phyloP scores from a whole-genome alignment of 2,329 filamentous ascomycete species.

The Tolypocladium pustulatum region DNA sequence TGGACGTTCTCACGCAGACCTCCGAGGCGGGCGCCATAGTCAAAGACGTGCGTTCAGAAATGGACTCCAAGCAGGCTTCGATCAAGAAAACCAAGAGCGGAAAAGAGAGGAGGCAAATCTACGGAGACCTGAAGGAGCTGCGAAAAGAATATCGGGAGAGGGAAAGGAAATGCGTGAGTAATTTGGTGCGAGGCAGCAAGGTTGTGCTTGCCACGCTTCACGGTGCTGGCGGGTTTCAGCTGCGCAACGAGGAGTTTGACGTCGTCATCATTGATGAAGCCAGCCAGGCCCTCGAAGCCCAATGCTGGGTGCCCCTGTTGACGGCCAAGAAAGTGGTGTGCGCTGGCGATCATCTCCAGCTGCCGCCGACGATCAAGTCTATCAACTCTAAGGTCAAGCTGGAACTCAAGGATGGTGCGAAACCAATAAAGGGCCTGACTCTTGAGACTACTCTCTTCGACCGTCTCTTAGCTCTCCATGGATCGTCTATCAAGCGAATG shows the following conservation, averaged over 20 bases:
- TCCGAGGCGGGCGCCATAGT: slow-evolving; percentile 86
- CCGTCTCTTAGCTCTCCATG: slow-evolving; percentile 71
- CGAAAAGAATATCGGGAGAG: slow-evolving; percentile 81
- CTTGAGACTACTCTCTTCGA: slow-evolving; percentile 93
- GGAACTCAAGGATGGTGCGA: slow-evolving; percentile 23
- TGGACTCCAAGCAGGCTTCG: slow-evolving; percentile 82
- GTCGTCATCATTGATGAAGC: slow-evolving; percentile 95
- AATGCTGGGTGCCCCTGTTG: slow-evolving; percentile 90
- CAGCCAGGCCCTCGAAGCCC: slow-evolving; percentile 88
- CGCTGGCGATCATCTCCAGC: slow-evolving; percentile 87
- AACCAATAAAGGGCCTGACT: slow-evolving; percentile 41
- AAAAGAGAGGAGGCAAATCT: slow-evolving; percentile 70
- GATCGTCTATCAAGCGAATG: slow-evolving; percentile 79
- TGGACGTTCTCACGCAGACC: slow-evolving; percentile 83
- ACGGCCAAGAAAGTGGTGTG: slow-evolving; percentile 75
- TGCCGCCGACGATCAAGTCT: slow-evolving; percentile 91
- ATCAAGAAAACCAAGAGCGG: slow-evolving; percentile 80
- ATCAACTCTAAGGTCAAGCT: slow-evolving; percentile 40
- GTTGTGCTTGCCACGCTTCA: slow-evolving; percentile 90
- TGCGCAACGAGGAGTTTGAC: slow-evolving; percentile 74
- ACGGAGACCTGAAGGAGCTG: slow-evolving; percentile 73
- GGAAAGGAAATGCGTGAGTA: slow-evolving; percentile 70
- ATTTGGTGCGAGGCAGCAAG: slow-evolving; percentile 65
- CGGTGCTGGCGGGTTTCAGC: slow-evolving; percentile 76
- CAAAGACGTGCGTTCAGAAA: slow-evolving; percentile 79